phyloP scores from a whole-genome alignment of 2,329 filamentous ascomycete species.

The Paracoccidioides lutzii region DNA sequence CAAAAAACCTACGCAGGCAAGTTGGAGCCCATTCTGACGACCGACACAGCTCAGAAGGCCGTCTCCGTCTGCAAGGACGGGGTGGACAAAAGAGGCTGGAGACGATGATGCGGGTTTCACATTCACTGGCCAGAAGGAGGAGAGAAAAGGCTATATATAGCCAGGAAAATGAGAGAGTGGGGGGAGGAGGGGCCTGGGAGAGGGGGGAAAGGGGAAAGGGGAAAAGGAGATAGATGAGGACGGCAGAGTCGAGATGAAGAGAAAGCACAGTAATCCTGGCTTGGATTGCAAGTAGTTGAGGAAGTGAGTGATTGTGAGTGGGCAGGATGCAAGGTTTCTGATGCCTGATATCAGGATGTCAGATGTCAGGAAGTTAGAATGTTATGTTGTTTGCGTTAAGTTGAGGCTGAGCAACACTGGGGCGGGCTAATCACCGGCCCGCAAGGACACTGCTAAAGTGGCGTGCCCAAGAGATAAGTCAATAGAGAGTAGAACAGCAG shows the following conservation, averaged over 20 bases:
- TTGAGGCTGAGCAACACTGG: no score
- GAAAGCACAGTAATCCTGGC: no score
- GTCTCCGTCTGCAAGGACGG: conserved; percentile 1
- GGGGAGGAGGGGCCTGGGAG: background rate
- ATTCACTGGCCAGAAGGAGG: background rate
- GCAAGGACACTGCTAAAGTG: no score
- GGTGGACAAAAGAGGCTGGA: background rate
- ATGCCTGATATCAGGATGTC: no score
- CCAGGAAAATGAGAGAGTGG: background rate
- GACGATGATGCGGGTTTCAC: background rate
- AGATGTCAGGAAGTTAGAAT: no score
- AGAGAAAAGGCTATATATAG: background rate
- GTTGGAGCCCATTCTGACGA: conserved; percentile 43
- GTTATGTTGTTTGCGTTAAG: no score
- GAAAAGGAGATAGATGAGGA: background rate
- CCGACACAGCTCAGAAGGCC: conserved; percentile 2
- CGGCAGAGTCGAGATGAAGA: background rate
- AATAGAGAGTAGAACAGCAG: no score
- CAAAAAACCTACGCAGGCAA: conserved; percentile 41
- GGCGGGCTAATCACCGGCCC: no score
- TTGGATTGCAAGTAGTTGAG: no score
- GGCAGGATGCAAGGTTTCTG: no score
- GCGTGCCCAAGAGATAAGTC: no score
- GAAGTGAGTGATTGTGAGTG: no score
- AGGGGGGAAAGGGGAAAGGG: background rate